Percentiles rank a stretch among this genome's conserved stretches.
These are phyloP conservation scores for Phytophthora hibernalis DNA, from an alignment of 352 stramenopile genomes.

Conservation along the genomic window DNA sequence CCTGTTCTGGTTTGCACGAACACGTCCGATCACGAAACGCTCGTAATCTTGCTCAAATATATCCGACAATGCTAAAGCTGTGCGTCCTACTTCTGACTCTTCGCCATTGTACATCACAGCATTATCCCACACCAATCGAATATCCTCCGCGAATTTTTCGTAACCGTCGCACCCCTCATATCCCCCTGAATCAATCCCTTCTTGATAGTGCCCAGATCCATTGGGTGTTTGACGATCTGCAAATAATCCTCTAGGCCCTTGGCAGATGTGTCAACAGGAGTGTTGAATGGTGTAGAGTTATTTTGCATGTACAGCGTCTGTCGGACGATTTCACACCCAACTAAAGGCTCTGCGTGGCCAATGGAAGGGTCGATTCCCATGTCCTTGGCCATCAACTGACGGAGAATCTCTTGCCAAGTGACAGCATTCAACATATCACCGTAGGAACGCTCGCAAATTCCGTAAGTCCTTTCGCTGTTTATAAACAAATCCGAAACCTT, in stretches of 20 bases:
- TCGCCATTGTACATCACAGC: slow-evolving; percentile 80
- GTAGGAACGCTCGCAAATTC: slow-evolving; percentile 72
- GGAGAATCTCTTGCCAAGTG: slow-evolving; percentile 88
- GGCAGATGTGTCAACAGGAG: slow-evolving; percentile 77
- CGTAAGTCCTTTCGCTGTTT: slow-evolving; percentile 76
- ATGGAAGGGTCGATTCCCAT: slow-evolving; percentile 78
- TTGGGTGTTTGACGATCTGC: slow-evolving; percentile 87
- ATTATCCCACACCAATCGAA: slow-evolving; percentile 90
- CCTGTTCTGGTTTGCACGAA: slow-evolving; percentile 63
- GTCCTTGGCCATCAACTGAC: slow-evolving; percentile 84
- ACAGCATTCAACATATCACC: slow-evolving; percentile 79
- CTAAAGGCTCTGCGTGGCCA: slow-evolving; percentile 71
- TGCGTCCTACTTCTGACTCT: slow-evolving; percentile 76
- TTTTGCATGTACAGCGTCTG: slow-evolving; percentile 87
- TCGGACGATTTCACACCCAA: slow-evolving; percentile 82
- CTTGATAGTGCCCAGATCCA: slow-evolving; percentile 92
- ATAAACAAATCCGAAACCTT: slow-evolving; percentile 83
- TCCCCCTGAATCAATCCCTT: slow-evolving; percentile 67
- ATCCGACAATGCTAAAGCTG: slow-evolving; percentile 74
- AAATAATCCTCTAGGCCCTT: slow-evolving; percentile 90
- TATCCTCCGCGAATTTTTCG: slow-evolving; percentile 73
- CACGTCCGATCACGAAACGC: slow-evolving; percentile 67
- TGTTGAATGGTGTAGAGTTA: slow-evolving; percentile 81
- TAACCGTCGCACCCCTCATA: slow-evolving; percentile 73
- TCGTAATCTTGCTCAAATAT: slow-evolving; percentile 87